Evolutionary conservation across 108 stramenopile species (phyloP).

Genomic region (Nannochloropsis gaditana): DNA sequence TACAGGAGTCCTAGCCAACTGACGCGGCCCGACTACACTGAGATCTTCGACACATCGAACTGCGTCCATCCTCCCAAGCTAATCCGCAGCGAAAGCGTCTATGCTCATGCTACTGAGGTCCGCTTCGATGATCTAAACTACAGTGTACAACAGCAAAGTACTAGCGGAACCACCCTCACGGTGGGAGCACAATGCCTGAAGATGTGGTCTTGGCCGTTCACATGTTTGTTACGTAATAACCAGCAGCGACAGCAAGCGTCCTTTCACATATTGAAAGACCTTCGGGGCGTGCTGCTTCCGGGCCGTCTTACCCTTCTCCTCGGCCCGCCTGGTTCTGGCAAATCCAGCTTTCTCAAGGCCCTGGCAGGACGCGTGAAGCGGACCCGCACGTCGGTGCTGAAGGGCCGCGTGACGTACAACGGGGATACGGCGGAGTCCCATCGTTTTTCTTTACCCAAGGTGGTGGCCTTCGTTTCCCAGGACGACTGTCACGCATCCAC

Average conservation of each 20-base stretch:
- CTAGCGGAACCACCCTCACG: constrained; percentile 26
- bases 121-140: constrained; percentile 34
- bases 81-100: background rate
- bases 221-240: background rate
- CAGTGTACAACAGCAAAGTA: constrained; percentile 26
- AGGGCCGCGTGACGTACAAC: constrained; percentile 43
- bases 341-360: constrained; percentile 41
- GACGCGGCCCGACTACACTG: background rate
- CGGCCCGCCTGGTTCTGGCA: constrained; percentile 56
- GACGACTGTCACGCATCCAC: constrained; percentile 66
- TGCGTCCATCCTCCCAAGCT: constrained; percentile 13
- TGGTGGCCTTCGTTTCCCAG: constrained; percentile 44
- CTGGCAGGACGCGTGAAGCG: constrained; percentile 37
- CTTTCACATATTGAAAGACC: constrained; percentile 51
- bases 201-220: background rate
- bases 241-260: constrained; percentile 26
- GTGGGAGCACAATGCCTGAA: constrained; percentile 35
- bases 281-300: constrained; percentile 61
- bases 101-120: constrained; percentile 24
- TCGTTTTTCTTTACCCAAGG: constrained; percentile 45
- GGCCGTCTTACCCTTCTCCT: constrained; percentile 71
- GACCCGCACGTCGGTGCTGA: constrained; percentile 24
- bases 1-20: constrained; percentile 9
- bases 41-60: constrained; percentile 18
- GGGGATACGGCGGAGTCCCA: constrained; percentile 29